These are phyloP conservation scores for Coemansia sp. DNA, from an alignment of 192 early-diverging fungal genomes.

Conservation along the genomic window DNA sequence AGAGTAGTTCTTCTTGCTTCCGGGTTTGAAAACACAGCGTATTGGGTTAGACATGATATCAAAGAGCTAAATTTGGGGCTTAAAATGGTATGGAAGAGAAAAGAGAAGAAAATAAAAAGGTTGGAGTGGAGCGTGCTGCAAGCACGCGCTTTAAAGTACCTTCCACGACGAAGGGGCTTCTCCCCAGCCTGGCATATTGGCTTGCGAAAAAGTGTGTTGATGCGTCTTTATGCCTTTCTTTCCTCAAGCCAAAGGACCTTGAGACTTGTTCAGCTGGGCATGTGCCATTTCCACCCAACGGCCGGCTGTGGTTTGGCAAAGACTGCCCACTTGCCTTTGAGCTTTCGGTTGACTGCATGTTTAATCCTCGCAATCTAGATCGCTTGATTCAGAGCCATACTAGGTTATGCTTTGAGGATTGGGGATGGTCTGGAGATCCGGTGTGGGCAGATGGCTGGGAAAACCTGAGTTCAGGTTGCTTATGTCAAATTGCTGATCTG, in stretches of 20 bases:
- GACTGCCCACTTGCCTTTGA: not conserved
- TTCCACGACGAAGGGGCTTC: not conserved
- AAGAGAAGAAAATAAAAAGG: not conserved
- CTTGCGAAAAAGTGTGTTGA: not conserved
- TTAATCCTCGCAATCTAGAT: not conserved
- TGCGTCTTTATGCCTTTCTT: not conserved
- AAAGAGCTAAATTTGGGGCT: not conserved
- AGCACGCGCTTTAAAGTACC: not conserved
- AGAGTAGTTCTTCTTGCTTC: not conserved
- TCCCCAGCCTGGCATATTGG: not conserved
- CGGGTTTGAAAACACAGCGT: not conserved
- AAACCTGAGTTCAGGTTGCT: slow-evolving; percentile 11
- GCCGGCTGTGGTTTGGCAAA: not conserved
- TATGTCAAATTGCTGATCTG: slow-evolving; percentile 49
- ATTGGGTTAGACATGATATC: not conserved
- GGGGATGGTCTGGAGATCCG: not conserved
- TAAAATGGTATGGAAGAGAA: not conserved
- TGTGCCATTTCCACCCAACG: not conserved
- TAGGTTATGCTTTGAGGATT: not conserved
- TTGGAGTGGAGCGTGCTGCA: not conserved
- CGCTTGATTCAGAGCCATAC: not conserved
- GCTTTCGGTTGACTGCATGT: not conserved
- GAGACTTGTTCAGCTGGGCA: not conserved
- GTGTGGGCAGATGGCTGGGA: not conserved
- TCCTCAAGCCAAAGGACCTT: not conserved